Base-by-base conservation (phyloP, 2,329 filamentous ascomycete species). In the Fusarium paranaense region DNA sequence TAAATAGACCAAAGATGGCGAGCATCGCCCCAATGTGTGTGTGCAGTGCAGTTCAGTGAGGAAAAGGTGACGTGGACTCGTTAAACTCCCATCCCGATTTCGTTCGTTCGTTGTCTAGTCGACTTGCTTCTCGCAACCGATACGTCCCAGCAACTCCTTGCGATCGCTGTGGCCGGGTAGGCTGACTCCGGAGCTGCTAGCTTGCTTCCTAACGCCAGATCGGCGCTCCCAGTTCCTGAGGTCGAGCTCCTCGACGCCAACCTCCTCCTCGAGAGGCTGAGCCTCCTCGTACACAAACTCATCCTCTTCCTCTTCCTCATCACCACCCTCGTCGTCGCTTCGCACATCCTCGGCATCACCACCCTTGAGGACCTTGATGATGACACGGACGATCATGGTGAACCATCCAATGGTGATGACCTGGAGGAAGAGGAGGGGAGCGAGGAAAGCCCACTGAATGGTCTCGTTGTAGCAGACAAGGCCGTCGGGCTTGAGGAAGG, bases 381-480 rank as follows among this genome's bases (percentile, higher is more conserved):
- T 95, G 3, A 99, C 94, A 66, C 91, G 90, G 42, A 95, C 83
- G 75, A 98, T 98, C 91, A 98, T 93, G 71, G 87, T 88, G 80
- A 98, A 97, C 97, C 97, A 98, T 71, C 94, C 88, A 38, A 97
- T 85, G 35, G 94, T 95, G 62, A 99, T 89, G 25, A 88, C 86
- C 83, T 98, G 95, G 25, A 99, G 87, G 40, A 92, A 89, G 14
- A 97, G 86, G 4, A 99, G 90, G 42, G 94, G 88, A 11, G 88
- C 87, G 18, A 98, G 86, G 85, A 98, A 98, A 14, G 88, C 87
- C 88, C 90, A 93, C 78, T 92, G 92, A 78, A 98, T 90, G 13
- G 87, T 88, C 25, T 90, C 83, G 77, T 94, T 94, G 87, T 92
- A 97, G 87, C 95, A 98, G 56, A 98, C 90, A 1, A 90, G 86